Percentiles rank a stretch among this genome's conserved stretches.
These are phyloP conservation scores for Epichloe amarillans DNA, from an alignment of 2,329 filamentous ascomycete genomes.

Conservation along the genomic window DNA sequence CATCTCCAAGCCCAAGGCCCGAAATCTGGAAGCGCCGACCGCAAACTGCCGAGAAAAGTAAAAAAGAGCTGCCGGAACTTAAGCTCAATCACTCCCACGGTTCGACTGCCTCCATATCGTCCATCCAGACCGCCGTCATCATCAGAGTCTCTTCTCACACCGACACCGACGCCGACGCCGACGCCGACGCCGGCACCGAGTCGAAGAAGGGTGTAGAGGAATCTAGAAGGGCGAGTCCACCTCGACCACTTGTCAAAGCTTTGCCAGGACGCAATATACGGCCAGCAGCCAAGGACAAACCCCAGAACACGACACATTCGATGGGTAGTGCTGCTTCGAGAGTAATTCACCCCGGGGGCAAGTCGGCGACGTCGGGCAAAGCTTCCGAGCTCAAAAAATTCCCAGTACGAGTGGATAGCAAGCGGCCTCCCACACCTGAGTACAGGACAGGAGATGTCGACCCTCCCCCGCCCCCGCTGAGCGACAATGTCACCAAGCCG, in stretches of 20 bases:
- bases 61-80: conserved; percentile 34
- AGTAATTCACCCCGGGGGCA: conserved; percentile 16
- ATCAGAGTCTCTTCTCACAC: neutral
- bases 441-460: conserved; percentile 31
- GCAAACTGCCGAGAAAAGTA: conserved; percentile 31
- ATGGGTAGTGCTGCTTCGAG: conserved; percentile 24
- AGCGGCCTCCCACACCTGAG: conserved; percentile 35
- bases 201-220: neutral
- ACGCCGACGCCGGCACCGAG: neutral
- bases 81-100: conserved; percentile 36
- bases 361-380: conserved; percentile 6
- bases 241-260: conserved; percentile 10
- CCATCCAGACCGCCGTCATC: conserved; percentile 5
- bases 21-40: conserved; percentile 38
- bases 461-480: conserved; percentile 15
- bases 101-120: conserved; percentile 28
- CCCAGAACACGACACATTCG: conserved; percentile 8
- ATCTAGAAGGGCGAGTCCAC: neutral
- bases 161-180: too few relatives aligned
- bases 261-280: conserved; percentile 18
- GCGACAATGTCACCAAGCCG: conserved; percentile 27
- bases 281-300: conserved; percentile 9
- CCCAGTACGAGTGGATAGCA: conserved; percentile 8
- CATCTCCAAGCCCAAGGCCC: conserved; percentile 17
- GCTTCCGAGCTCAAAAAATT: conserved; percentile 1